Evolutionary conservation across 352 stramenopile genomes (phyloP).

Genomic region (Phytopythium cucurbitacearum): DNA sequence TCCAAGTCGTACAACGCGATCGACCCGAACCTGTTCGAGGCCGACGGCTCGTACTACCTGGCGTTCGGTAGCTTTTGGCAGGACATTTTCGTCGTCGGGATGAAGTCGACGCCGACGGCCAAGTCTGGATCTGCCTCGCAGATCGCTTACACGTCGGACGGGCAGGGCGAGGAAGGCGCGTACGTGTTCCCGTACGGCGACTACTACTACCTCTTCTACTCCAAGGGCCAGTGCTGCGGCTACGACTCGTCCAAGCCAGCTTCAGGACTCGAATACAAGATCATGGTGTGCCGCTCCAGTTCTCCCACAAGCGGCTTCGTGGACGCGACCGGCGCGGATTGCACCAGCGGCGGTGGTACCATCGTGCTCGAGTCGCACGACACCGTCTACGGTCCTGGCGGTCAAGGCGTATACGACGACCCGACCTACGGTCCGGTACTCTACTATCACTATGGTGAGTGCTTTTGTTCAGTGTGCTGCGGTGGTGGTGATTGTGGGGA

Average conservation of each 20-base stretch:
- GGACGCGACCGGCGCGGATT: constrained; percentile 24
- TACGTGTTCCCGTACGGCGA: constrained; percentile 21
- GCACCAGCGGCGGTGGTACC: constrained; percentile 26
- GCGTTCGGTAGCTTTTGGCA: constrained; percentile 37
- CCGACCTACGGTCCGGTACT: constrained; percentile 30
- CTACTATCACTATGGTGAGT: constrained; percentile 51
- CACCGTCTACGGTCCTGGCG: constrained; percentile 34
- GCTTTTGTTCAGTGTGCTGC: not conserved
- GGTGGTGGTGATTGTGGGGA: too few species aligned
- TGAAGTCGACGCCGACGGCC: constrained; percentile 19
- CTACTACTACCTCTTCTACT: constrained; percentile 30
- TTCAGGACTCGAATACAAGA: constrained; percentile 40
- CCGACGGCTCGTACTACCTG: constrained; percentile 25
- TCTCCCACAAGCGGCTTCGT: constrained; percentile 20
- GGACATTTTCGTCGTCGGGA: constrained; percentile 18
- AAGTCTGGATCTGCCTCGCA: constrained; percentile 4
- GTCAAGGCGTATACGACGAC: constrained; percentile 42
- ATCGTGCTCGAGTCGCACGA: constrained; percentile 35
- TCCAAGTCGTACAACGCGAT: constrained; percentile 40
- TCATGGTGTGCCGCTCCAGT: constrained; percentile 34
- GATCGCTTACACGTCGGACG: not conserved
- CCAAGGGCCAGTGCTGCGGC: constrained; percentile 19
- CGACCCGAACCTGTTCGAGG: constrained; percentile 31
- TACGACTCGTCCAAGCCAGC: constrained; percentile 3
- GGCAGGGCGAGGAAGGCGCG: constrained; percentile 11